Percentiles rank a stretch among this genome's conserved stretches.
These are phyloP conservation scores for Pseudocercospora crystallina DNA, from an alignment of 2,329 filamentous ascomycete genomes.

Conservation along the genomic window DNA sequence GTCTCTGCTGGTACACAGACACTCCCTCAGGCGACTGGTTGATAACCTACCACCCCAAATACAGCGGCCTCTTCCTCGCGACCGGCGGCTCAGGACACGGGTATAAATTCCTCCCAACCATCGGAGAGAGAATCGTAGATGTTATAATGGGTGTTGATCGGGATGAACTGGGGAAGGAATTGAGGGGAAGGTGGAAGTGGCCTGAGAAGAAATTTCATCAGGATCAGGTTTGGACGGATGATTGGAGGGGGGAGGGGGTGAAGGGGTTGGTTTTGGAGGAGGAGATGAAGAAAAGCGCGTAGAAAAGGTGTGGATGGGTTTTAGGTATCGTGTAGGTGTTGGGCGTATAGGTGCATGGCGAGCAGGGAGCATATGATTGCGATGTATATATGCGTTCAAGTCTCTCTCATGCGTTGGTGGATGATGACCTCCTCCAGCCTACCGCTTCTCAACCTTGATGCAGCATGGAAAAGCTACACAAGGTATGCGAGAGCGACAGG, in stretches of 20 bases:
- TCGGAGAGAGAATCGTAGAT: conserved; percentile 57
- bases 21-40: conserved; percentile 57
- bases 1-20: conserved; percentile 59
- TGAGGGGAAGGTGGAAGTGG: conserved; percentile 64
- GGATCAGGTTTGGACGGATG: conserved; percentile 39
- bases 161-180: conserved; percentile 43
- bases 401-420: too few relatives aligned
- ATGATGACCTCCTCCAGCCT: too few relatives aligned
- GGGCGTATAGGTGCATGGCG: too few relatives aligned
- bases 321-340: too few relatives aligned
- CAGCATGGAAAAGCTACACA: too few relatives aligned
- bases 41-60: conserved; percentile 52
- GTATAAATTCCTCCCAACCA: conserved; percentile 62
- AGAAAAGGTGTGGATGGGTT: neutral
- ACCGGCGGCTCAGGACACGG: conserved; percentile 63
- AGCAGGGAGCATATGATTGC: too few relatives aligned
- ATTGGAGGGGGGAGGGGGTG: conserved; percentile 39
- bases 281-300: conserved; percentile 31
- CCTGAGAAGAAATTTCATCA: conserved; percentile 39
- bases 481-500: too few relatives aligned
- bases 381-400: too few relatives aligned
- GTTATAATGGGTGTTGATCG: conserved; percentile 46
- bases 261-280: conserved; percentile 38
- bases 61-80: conserved; percentile 56
- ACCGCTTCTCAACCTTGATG: too few relatives aligned